Percentiles rank a stretch among this genome's conserved stretches.
Conservation (phyloP, 1,139 yeast species). For the Spathaspora sp. region DNA sequence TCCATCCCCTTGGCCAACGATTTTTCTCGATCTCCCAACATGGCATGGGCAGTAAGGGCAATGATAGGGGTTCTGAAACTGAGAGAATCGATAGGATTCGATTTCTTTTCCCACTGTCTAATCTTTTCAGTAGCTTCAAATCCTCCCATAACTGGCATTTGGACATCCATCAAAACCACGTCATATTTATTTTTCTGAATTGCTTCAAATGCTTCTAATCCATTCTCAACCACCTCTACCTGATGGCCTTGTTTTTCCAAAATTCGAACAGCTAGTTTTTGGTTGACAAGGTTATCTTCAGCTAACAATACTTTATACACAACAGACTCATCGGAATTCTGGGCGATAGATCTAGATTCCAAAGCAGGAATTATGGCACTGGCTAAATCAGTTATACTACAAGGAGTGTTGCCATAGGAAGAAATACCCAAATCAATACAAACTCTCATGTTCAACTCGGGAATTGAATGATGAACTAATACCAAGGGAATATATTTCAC, state of each 20-base stretch:
- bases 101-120: slow-evolving; percentile 83
- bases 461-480: slow-evolving; percentile 71
- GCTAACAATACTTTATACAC: slow-evolving; percentile 76
- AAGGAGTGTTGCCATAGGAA: slow-evolving; percentile 85
- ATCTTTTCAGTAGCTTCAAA: slow-evolving; percentile 86
- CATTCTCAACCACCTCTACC: slow-evolving; percentile 83
- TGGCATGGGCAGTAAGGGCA: slow-evolving; percentile 89
- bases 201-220: slow-evolving; percentile 79
- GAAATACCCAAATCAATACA: slow-evolving; percentile 86
- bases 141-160: slow-evolving; percentile 95
- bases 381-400: slow-evolving; percentile 77
- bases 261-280: slow-evolving; percentile 79
- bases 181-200: slow-evolving; percentile 66
- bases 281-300: slow-evolving; percentile 85
- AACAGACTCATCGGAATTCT: slow-evolving; percentile 75
- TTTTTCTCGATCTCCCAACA: slow-evolving; percentile 86
- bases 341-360: slow-evolving; percentile 78
- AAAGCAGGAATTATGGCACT: slow-evolving; percentile 82
- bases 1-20: slow-evolving; percentile 90
- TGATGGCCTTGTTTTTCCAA: slow-evolving; percentile 81
- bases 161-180: slow-evolving; percentile 88
- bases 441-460: slow-evolving; percentile 74
- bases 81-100: slow-evolving; percentile 68
- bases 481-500: slow-evolving; percentile 83
- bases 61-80: slow-evolving; percentile 77